Percentiles rank a stretch among this genome's conserved stretches.
These are phyloP conservation scores for Lichtheimia ramosa DNA, from an alignment of 371 early-diverging fungal species.

Conservation along the genomic window DNA sequence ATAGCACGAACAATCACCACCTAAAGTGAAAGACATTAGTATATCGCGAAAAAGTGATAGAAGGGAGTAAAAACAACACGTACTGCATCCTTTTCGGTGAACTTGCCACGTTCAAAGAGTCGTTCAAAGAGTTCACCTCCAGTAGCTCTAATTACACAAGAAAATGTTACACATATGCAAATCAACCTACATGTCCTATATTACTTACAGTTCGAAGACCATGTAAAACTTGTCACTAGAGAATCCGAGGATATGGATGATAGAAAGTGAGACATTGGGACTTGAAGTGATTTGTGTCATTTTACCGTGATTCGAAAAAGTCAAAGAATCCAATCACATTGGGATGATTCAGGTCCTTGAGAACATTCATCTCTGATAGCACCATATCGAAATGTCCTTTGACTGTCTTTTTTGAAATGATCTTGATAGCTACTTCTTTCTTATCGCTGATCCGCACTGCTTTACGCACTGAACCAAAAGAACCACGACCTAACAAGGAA, in stretches of 20 bases:
- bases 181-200: neutral
- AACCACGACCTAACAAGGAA: conserved; percentile 58
- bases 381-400: conserved; percentile 73
- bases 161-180: neutral
- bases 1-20: conserved; percentile 64
- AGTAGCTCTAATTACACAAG: conserved; percentile 46
- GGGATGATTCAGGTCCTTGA: conserved; percentile 71
- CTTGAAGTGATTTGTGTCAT: neutral
- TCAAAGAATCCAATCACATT: conserved; percentile 82
- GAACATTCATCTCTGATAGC: conserved; percentile 67
- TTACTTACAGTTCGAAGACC: conserved; percentile 78
- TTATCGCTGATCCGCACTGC: conserved; percentile 54
- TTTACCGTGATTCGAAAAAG: conserved; percentile 70
- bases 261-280: too few species aligned
- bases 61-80: conserved; percentile 14
- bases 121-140: conserved; percentile 93
- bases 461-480: conserved; percentile 73
- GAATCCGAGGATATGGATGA: conserved; percentile 4
- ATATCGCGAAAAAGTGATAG: neutral
- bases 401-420: conserved; percentile 69
- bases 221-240: conserved; percentile 76
- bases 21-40: neutral
- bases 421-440: conserved; percentile 73
- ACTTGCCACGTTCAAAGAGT: conserved; percentile 80
- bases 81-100: conserved; percentile 83